Evolutionary conservation across 768 basidiomycete genomes (phyloP), one percentile per base, ranked within the genome.

Genomic region (Boletus reticuloceps): DNA sequence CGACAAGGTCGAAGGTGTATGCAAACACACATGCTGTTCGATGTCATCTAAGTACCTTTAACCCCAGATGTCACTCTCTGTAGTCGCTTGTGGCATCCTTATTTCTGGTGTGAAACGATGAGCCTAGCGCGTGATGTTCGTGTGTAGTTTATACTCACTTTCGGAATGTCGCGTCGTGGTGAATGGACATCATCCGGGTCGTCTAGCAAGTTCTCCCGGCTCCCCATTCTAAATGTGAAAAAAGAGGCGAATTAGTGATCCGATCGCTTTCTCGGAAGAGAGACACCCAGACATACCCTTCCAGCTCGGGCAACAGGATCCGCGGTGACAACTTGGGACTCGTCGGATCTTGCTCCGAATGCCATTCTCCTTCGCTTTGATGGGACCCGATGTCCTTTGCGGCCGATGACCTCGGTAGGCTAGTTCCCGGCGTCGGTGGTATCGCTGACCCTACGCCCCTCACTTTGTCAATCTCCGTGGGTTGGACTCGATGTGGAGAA

Each of bases 341-440:
- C 32, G 6, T 47, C 20, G 19, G 12, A 4, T 50, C 56, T 8
- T 55, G 11, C 31, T 55, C 55, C 20, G 53, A 17, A 25, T 40
- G 39, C 17, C 44, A 46, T 38, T 12, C 27, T 22, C 34, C 50
- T 32, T 49, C 51, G 6, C 54, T 62, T 19, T 38, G 66, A 7
- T 72, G 71, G 38, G 78, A 79, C 6, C 82, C 79, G 32, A 88
- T 84, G 60, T 87, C 85, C 47, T 80, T 73, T 2, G 83, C 80
- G 0, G 73, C 76, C 31, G 40, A n/a, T 37, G 72, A 69, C 0
- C 82, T 79, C 1, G 82, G 79, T n/a, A 22, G 34, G 31, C 9
- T 40, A 1, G 17, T 47, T 20, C 29, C 49, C 22, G 36, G 34
- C 7, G 47, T 46, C 4, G 83, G 82, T 10, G 88, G 88, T 46